Evolutionary conservation across 2,329 filamentous ascomycete species (phyloP), one percentile per base, ranked within the genome.

Genomic region (Penicillium sp.): DNA sequence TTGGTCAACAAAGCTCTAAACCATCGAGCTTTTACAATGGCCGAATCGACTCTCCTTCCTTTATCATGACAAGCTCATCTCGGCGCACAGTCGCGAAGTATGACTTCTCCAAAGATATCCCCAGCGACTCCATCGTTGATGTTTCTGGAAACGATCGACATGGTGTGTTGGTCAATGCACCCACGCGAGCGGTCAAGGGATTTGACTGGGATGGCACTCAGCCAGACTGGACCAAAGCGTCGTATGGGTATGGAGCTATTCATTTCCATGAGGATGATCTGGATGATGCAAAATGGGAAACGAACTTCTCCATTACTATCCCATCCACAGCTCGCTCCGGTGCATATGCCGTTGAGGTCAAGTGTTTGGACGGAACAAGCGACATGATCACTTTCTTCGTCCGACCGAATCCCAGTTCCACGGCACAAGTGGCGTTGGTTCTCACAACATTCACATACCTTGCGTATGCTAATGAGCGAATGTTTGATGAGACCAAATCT

Each of bases 201-300:
- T 56, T 73, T 47, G 62, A 75, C 56, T 75, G 70, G 67, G 70
- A 75, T 46, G 69, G 63, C 5, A 63, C 62, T 13, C 66, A 72
- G 40, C 49, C 55, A 5, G 68, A 71, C 52, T 76, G 73, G 73
- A 49, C 47, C 31, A 75, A 67, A 23, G 72, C 73, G 1, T 62
- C 60, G 29, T 72, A 67, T 35, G 73, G 73, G 1, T 75, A 73
- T 52, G 72, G 73, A 8, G 73, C 73, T 1, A 76, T 76, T 42
- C 73, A 76, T 54, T 76, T 76, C 59, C 73, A 76, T 55, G 73
- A 76, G 21, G 73, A 76, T 50, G 73, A 76, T 54, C 54, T 75
- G 8, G 73, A 76, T 57, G 74, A 76, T 60, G 73, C 74, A 3
- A 60, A 53, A 7, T 75, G 71, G 73, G 64, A 61, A 6, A 75